Conservation (phyloP, 352 stramenopile species). For the Globisporangium uncinulatum region DNA sequence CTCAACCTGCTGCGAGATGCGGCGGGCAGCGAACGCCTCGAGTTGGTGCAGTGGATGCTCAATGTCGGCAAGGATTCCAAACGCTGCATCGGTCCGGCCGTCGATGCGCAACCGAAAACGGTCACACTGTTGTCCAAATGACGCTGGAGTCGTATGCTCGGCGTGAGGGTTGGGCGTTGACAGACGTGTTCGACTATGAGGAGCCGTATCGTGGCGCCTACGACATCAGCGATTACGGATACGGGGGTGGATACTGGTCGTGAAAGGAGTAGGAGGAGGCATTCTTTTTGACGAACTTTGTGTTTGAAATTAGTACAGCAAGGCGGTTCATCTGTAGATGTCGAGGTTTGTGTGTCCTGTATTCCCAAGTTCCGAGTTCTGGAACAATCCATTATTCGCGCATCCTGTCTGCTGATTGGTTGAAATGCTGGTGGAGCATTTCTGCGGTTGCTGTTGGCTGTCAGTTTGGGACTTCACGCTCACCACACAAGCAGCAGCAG, state of each 20-base stretch:
- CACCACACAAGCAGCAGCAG: constrained; percentile 10
- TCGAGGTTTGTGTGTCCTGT: no score
- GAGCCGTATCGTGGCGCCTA: neutral
- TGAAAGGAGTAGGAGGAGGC: neutral
- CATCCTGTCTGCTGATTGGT: neutral
- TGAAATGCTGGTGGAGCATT: neutral
- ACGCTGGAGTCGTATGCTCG: neutral
- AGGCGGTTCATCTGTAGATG: no score
- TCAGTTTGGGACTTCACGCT: constrained; percentile 13
- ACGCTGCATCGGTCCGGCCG: neutral
- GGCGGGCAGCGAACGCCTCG: neutral
- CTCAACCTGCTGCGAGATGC: constrained; percentile 1
- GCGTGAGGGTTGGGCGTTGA: neutral
- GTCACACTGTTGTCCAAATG: neutral
- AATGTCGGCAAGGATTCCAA: neutral
- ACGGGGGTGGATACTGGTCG: neutral
- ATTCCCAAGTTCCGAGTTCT: neutral
- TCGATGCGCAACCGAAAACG: neutral
- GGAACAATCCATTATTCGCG: constrained; percentile 1
- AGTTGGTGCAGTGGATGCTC: neutral
- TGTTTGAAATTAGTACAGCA: no score
- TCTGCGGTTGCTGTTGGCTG: neutral
- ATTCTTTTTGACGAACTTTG: neutral
- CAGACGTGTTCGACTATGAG: neutral
- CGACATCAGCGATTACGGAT: constrained; percentile 1